phyloP scores from a whole-genome alignment of 139 green algal genomes.

The Deuterostichococcus epilithicus region DNA sequence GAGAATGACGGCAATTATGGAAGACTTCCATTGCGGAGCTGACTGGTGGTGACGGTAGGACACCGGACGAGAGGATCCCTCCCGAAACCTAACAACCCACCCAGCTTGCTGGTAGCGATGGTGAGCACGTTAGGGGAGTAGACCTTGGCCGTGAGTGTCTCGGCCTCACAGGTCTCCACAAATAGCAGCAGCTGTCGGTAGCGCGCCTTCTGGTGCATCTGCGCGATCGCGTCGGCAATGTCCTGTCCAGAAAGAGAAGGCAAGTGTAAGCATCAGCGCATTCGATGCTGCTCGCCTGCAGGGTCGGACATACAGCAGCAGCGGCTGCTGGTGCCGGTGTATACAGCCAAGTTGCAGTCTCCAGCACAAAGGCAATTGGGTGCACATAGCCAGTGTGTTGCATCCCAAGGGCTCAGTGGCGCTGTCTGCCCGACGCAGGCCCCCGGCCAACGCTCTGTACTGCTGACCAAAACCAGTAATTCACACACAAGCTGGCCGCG shows the following conservation, averaged over 20 bases:
- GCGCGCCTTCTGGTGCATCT: constrained; percentile 66
- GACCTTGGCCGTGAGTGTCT: constrained; percentile 64
- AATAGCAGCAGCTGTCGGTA: constrained; percentile 89
- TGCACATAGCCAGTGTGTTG: too few species aligned
- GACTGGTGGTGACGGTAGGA: neutral
- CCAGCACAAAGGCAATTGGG: too few species aligned
- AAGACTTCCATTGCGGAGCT: neutral
- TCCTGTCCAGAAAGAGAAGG: constrained; percentile 40
- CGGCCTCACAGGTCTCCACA: constrained; percentile 89
- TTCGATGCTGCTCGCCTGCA: neutral
- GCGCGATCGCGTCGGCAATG: constrained; percentile 21
- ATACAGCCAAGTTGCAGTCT: too few species aligned
- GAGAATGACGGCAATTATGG: neutral
- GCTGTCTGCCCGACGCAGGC: too few species aligned
- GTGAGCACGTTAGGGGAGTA: constrained; percentile 46
- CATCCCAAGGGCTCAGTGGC: too few species aligned
- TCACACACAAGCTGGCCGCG: too few species aligned
- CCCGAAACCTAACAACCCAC: neutral
- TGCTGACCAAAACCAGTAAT: too few species aligned
- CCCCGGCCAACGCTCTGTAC: too few species aligned
- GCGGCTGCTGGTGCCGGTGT: too few species aligned
- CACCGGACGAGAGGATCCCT: neutral
- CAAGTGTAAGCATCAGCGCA: constrained; percentile 20
- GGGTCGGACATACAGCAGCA: neutral
- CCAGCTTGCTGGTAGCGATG: constrained; percentile 54